phyloP scores from a whole-genome alignment of 2,329 filamentous ascomycete genomes.

The Hymenoscyphus albidus region DNA sequence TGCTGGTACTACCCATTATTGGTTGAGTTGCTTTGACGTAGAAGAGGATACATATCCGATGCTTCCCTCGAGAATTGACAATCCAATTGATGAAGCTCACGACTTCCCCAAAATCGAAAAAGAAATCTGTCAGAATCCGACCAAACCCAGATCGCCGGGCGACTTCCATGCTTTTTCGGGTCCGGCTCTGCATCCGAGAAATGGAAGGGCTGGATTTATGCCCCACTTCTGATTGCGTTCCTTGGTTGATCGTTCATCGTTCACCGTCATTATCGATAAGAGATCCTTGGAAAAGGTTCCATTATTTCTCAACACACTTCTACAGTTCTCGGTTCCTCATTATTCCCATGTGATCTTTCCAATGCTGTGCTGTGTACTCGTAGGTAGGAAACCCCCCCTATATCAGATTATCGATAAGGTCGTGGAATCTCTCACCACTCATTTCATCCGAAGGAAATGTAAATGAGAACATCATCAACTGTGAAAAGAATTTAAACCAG shows the following conservation, averaged over 20 bases:
- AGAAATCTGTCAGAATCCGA: neutral
- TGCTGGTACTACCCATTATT: neutral
- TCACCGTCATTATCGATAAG: neutral
- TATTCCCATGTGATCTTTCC: neutral
- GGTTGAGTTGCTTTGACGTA: neutral
- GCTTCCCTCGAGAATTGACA: neutral
- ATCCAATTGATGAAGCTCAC: neutral
- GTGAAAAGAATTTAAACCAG: neutral
- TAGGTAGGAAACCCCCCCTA: no score
- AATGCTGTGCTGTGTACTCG: neutral
- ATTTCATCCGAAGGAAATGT: neutral
- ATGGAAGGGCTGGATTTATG: neutral
- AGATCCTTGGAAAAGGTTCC: neutral
- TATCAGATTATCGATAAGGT: no score
- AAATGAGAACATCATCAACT: neutral
- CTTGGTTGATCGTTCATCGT: no score
- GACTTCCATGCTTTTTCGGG: neutral
- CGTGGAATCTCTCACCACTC: no score
- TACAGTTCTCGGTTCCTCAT: no score
- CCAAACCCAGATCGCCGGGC: neutral
- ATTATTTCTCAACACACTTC: neutral
- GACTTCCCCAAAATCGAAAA: neutral
- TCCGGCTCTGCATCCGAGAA: neutral
- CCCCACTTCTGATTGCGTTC: neutral
- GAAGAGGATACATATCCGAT: neutral